Percentiles rank a stretch among this genome's conserved stretches.
phyloP scores from a whole-genome alignment of 257 asterid genomes.

The Coffea canephora region DNA sequence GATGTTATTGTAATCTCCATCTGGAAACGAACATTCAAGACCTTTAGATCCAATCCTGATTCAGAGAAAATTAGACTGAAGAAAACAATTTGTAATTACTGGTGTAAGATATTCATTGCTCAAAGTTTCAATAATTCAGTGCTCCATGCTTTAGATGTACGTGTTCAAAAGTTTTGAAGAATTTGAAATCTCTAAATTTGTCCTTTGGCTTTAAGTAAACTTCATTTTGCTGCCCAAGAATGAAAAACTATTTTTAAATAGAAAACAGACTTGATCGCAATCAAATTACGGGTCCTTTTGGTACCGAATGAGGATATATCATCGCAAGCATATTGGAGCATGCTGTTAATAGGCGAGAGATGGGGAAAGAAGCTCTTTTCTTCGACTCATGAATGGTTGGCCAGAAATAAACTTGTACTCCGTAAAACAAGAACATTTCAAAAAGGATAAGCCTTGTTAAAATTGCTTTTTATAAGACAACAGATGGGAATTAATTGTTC shows the following conservation, averaged over 20 bases:
- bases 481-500: background rate
- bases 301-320: background rate
- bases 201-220: background rate
- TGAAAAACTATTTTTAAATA: background rate
- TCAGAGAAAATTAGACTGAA: background rate
- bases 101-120: background rate
- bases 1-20: slow-evolving; percentile 40
- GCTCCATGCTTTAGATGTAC: background rate
- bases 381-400: background rate
- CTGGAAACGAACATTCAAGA: slow-evolving; percentile 38
- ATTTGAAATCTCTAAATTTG: background rate
- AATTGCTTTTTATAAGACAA: background rate
- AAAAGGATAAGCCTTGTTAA: background rate
- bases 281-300: background rate
- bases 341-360: background rate
- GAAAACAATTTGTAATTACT: background rate
- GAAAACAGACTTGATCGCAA: background rate
- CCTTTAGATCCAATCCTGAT: slow-evolving; percentile 11
- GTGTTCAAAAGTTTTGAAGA: background rate
- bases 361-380: background rate
- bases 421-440: background rate
- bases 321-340: background rate
- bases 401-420: background rate
- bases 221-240: background rate
- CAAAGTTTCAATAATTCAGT: background rate